Conservation (phyloP, 371 early-diverging fungal genomes). For the Rhizopus sp. region DNA sequence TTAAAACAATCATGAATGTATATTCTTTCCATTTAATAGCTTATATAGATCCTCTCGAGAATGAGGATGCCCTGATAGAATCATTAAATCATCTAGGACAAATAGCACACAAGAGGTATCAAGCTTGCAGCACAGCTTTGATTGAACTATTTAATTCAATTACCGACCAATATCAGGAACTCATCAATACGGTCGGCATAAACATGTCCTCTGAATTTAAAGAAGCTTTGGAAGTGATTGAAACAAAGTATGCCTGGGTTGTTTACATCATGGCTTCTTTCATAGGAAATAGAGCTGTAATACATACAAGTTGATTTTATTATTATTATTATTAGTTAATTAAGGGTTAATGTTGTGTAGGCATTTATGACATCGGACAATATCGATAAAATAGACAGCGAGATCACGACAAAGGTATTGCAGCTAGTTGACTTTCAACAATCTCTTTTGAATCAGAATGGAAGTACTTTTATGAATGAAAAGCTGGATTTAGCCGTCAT, state of each 20-base stretch:
- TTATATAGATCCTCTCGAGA: constrained; percentile 68
- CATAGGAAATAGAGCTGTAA: constrained; percentile 68
- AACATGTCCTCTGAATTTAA: constrained; percentile 37
- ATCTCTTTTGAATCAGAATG: constrained; percentile 45
- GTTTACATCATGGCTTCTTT: constrained; percentile 78
- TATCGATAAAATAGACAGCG: constrained; percentile 67
- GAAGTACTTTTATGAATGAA: constrained; percentile 48
- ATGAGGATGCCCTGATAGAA: constrained; percentile 69
- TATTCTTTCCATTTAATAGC: not conserved
- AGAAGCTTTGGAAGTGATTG: constrained; percentile 54
- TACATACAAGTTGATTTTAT: constrained; percentile 3
- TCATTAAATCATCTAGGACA: constrained; percentile 76
- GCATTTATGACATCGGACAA: constrained; percentile 66
- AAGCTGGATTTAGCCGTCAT: constrained; percentile 76
- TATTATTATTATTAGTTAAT: not conserved
- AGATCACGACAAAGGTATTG: constrained; percentile 60
- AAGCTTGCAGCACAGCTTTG: constrained; percentile 59
- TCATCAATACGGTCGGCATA: constrained; percentile 16
- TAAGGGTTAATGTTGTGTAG: constrained; percentile 22
- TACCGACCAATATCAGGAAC: constrained; percentile 65
- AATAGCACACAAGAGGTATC: constrained; percentile 77
- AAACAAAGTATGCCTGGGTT: constrained; percentile 80
- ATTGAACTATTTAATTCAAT: constrained; percentile 65
- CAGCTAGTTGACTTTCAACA: constrained; percentile 60
- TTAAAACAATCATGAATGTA: not conserved